Percentiles rank a stretch among this genome's conserved stretches.
These are phyloP conservation scores for Globisporangium cystogenes DNA, from an alignment of 352 stramenopile species.

Conservation along the genomic window DNA sequence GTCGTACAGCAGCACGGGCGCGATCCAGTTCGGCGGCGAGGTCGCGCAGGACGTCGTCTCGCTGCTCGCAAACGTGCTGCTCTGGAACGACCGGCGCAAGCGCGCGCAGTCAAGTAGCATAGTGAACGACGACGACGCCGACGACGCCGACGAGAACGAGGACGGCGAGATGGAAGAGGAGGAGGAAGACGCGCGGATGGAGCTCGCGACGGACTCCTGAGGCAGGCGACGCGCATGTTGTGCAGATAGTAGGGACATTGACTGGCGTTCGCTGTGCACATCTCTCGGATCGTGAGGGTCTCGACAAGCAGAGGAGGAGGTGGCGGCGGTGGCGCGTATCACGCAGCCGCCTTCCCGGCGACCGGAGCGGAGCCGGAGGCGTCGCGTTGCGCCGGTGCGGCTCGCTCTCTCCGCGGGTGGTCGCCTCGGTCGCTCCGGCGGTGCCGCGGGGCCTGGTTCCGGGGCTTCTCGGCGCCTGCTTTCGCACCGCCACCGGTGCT, in stretches of 20 bases:
- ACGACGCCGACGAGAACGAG: neutral
- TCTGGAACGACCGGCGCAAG: conserved; percentile 59
- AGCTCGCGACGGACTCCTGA: neutral
- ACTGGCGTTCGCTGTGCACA: neutral
- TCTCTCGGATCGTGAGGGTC: neutral
- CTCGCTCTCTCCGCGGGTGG: no score
- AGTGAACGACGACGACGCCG: conserved; percentile 1
- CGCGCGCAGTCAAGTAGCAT: conserved; percentile 23
- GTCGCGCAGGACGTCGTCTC: conserved; percentile 77
- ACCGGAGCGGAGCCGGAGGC: no score
- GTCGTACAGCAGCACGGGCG: conserved; percentile 47
- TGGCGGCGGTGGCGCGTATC: no score
- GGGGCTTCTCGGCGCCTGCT: neutral
- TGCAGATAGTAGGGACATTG: neutral
- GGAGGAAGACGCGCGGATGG: neutral
- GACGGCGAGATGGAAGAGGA: neutral
- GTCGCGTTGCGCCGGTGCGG: no score
- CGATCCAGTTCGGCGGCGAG: conserved; percentile 74
- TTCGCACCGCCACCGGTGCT: neutral
- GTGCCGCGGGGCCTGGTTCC: neutral
- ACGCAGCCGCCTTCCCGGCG: neutral
- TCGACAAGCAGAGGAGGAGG: no score
- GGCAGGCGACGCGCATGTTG: neutral
- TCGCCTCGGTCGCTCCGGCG: neutral
- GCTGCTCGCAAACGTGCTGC: conserved; percentile 58